phyloP scores from a whole-genome alignment of 2,329 filamentous ascomycete genomes.

The Alternaria novae-zelandiae region DNA sequence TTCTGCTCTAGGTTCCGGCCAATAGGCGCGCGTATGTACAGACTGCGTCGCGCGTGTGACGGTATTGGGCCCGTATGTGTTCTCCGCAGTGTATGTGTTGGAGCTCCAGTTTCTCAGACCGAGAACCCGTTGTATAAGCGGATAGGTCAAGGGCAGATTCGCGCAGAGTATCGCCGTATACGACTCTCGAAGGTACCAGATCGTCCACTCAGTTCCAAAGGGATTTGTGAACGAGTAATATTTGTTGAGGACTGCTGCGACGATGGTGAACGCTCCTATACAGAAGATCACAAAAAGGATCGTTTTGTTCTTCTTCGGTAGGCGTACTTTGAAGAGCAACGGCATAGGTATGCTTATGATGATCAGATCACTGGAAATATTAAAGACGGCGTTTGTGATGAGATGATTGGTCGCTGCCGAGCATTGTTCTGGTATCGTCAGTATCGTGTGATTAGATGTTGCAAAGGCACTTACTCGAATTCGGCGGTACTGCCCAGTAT shows the following conservation, averaged over 20 bases:
- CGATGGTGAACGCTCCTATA: slow-evolving; percentile 59
- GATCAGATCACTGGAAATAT: slow-evolving; percentile 55
- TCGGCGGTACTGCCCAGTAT: slow-evolving; percentile 60
- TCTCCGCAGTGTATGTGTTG: slow-evolving; percentile 20
- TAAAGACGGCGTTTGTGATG: slow-evolving; percentile 51
- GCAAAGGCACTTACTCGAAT: slow-evolving; percentile 27
- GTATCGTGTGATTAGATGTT: neutral
- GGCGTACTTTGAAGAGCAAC: slow-evolving; percentile 52
- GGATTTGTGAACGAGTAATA: slow-evolving; percentile 66
- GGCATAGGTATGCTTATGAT: slow-evolving; percentile 57
- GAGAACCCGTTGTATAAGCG: slow-evolving; percentile 59
- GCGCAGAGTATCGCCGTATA: slow-evolving; percentile 66
- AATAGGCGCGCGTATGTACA: slow-evolving; percentile 9
- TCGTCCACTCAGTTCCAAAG: slow-evolving; percentile 63
- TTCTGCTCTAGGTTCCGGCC: slow-evolving; percentile 17
- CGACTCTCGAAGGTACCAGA: slow-evolving; percentile 66
- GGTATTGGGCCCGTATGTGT: slow-evolving; percentile 1
- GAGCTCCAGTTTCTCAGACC: slow-evolving; percentile 42
- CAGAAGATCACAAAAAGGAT: slow-evolving; percentile 63
- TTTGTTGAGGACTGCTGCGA: slow-evolving; percentile 66
- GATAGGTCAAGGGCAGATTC: slow-evolving; percentile 67
- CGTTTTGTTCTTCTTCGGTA: slow-evolving; percentile 58
- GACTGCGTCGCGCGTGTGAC: slow-evolving; percentile 4
- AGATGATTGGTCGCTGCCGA: slow-evolving; percentile 50
- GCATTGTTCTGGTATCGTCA: slow-evolving; percentile 47